These are phyloP conservation scores for Angophora floribunda DNA, from an alignment of 345 rosid species.

Conservation along the genomic window DNA sequence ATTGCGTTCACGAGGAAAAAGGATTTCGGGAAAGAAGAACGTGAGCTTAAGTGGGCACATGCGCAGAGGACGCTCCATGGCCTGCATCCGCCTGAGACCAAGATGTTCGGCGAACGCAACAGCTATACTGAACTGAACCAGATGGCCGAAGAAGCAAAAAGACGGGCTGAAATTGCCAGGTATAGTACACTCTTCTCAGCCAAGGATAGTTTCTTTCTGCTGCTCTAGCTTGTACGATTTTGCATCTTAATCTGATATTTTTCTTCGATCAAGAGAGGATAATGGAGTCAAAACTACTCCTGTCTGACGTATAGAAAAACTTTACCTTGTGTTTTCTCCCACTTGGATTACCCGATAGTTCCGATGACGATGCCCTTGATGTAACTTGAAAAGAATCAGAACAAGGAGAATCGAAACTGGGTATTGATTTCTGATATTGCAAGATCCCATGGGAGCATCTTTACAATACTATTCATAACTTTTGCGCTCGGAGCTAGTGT, in stretches of 20 bases:
- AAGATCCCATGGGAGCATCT: neutral
- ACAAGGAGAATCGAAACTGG: neutral
- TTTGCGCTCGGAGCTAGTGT: too few species aligned
- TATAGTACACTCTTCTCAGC: neutral
- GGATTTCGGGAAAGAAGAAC: slow-evolving; percentile 30
- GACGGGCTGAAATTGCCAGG: slow-evolving; percentile 1
- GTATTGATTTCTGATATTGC: neutral
- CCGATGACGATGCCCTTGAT: neutral
- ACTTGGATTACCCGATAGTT: neutral
- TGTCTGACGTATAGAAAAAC: neutral
- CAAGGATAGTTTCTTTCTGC: neutral
- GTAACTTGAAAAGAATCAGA: neutral
- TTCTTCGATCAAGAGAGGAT: neutral
- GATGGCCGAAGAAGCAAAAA: neutral
- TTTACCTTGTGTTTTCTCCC: neutral
- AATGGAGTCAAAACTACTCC: neutral
- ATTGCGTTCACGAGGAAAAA: slow-evolving; percentile 35
- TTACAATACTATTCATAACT: too few species aligned
- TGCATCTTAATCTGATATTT: neutral
- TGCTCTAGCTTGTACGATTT: neutral
- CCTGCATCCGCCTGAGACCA: slow-evolving; percentile 11
- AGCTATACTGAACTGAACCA: neutral
- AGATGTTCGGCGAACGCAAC: neutral
- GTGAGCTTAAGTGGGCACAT: slow-evolving; percentile 35
- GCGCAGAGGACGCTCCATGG: slow-evolving; percentile 38